Evolutionary conservation across 2,329 filamentous ascomycete species (phyloP), one percentile per base, ranked within the genome.

Genomic region (Westerdykella ornata): DNA sequence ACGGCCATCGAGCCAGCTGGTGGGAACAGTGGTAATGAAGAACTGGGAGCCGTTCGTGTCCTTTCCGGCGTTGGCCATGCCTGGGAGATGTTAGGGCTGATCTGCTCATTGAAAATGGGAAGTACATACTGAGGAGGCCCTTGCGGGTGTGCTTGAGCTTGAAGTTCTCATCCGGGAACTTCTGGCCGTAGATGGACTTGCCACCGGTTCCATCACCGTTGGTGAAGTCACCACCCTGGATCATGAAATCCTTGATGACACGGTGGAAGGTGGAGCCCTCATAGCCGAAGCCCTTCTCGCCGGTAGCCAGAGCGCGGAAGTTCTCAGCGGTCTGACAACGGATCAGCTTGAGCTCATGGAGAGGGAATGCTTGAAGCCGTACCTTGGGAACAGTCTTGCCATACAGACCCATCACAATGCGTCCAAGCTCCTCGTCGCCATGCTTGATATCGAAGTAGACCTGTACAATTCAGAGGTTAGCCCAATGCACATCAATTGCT

Each of bases 161-260:
- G 78, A 94, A 92, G 83, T 90, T 92, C 81, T 94, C 86, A 60
- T 94, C 86, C 52, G 79, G 70, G 72, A 92, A 92, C 72, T 85
- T 86, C 57, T 78, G 75, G 59, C 86, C 86, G 67, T 90, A 92
- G 74, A 92, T 90, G 52, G 84, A 88, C 77, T 88, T 89, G 69
- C 86, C 86, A 65, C 85, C 85, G 49, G 85, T 89, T 60, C 85
- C 78, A 59, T 92, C 85, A 44, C 81, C 81, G 54, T 80, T 83
- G 68, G 85, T 90, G 71, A 92, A 90, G 74, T 92, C 85, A 67
- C 85, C 86, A 57, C 86, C 86, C 74, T 90, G 86, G 68, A 92
- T 89, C 87, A 92, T 92, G 72, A 92, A 92, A 55, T 82, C 68
- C 75, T 87, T 85, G 76, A 92, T 92, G 65, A 92, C 84, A 67